Evolutionary conservation across 352 stramenopile species (phyloP), one percentile per base, ranked within the genome.

Genomic region (Phytophthora ramorum): DNA sequence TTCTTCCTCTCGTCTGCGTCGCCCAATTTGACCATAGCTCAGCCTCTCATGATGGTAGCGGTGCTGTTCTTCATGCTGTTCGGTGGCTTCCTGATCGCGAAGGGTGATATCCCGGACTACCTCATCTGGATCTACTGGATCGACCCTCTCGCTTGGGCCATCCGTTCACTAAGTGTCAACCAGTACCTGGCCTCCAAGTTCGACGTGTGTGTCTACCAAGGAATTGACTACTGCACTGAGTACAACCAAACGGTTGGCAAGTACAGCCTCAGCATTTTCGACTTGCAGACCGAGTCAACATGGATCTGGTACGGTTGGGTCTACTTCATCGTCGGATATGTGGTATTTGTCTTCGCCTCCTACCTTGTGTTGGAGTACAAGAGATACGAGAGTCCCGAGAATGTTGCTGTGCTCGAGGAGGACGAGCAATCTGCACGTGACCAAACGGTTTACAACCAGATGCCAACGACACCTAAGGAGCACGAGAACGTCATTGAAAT

Each of bases 81-180:
- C 35, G 71, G 69, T n/a, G 86, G 86, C 26, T 93, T 92, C 69
- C 57, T 91, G 46, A 71, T 92, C 16, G 58, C 79, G 2, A 81
- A 85, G 43, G 66, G 62, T 48, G 65, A 81, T 34, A 89, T 93
- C 30, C 85, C 83, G 3, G 58, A 74, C 46, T 85, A 83, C 51
- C 81, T 88, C 26, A 76, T 80, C n/a, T 94, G 85, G 87, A 38
- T 93, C 14, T 93, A 85, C 67, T 91, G 77, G 76, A 78, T 94
- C 32, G 87, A 92, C 30, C 87, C 87, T 7, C 69, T 94, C 20
- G 65, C 75, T 14, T 94, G 82, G 80, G 81, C 71, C 46, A 84
- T 89, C 37, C 82, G 83, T 9, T 67, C 69, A 9, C 58, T 91
- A 10, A 73, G 67, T 30, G 55, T 91, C 28, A 89, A 89, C 52